Conservation (phyloP, 2,329 filamentous ascomycete species). For the Cladophialophora exuberans region DNA sequence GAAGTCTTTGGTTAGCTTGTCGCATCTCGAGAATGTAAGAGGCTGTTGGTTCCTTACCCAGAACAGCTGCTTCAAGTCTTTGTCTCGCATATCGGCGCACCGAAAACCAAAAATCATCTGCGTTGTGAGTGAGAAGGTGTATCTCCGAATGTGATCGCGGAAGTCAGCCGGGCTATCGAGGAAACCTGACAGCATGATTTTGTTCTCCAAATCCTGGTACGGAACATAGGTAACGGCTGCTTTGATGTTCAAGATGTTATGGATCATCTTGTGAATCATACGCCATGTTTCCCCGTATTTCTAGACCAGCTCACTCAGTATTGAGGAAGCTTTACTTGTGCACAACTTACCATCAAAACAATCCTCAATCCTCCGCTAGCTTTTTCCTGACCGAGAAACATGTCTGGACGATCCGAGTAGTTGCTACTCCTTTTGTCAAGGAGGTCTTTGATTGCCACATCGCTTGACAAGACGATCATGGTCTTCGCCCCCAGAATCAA, state of each 20-base stretch:
- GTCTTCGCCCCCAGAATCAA: constrained; percentile 54
- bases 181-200: constrained; percentile 20
- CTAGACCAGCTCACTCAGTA: neutral
- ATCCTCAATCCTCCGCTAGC: constrained; percentile 29
- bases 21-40: neutral
- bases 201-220: constrained; percentile 30
- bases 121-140: constrained; percentile 21
- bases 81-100: constrained; percentile 16
- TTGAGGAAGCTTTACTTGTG: neutral
- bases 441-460: constrained; percentile 54
- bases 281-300: constrained; percentile 28
- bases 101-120: constrained; percentile 27
- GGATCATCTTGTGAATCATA: constrained; percentile 30
- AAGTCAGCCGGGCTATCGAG: constrained; percentile 18
- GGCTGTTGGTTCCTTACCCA: constrained; percentile 4
- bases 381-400: constrained; percentile 47
- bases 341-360: constrained; percentile 25
- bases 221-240: constrained; percentile 27
- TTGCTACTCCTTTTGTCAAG: constrained; percentile 53
- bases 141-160: constrained; percentile 21
- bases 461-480: constrained; percentile 52
- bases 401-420: constrained; percentile 53
- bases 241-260: constrained; percentile 32
- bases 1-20: neutral
- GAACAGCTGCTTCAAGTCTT: constrained; percentile 21